Evolutionary conservation across 768 basidiomycete species (phyloP).

Genomic region (Tephrocybe sp.): DNA sequence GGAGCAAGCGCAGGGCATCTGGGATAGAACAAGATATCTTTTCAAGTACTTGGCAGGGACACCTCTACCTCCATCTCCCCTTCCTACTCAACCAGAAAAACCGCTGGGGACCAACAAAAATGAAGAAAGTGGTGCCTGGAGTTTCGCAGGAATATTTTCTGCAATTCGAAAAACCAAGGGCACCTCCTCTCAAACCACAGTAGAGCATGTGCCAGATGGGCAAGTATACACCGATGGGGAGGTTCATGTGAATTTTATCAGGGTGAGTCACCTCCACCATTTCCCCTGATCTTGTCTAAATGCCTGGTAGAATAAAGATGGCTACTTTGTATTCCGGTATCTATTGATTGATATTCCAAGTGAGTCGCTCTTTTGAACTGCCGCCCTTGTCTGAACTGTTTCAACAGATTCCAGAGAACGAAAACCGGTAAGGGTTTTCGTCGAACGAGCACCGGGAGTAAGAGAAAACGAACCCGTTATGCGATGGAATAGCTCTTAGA

Average conservation of each 20-base stretch:
- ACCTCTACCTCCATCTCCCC: constrained; percentile 37
- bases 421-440: constrained; percentile 66
- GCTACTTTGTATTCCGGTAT: constrained; percentile 78
- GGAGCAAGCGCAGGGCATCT: constrained; percentile 35
- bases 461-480: constrained; percentile 71
- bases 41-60: constrained; percentile 79
- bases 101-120: constrained; percentile 27
- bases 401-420: constrained; percentile 58
- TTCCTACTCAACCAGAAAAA: constrained; percentile 29
- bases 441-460: constrained; percentile 66
- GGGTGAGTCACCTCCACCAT: constrained; percentile 43
- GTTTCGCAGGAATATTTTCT: constrained; percentile 68
- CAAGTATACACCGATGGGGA: constrained; percentile 70
- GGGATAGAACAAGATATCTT: constrained; percentile 53
- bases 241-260: constrained; percentile 76
- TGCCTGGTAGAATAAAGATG: constrained; percentile 61
- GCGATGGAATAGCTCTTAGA: constrained; percentile 56
- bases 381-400: constrained; percentile 5
- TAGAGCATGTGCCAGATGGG: constrained; percentile 33
- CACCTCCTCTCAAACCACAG: constrained; percentile 22
- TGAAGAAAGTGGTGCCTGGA: constrained; percentile 45
- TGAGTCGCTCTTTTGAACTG: constrained; percentile 40
- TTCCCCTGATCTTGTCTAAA: background rate
- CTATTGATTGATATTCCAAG: constrained; percentile 79
- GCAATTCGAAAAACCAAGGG: constrained; percentile 48